Evolutionary conservation across 2,329 filamentous ascomycete genomes (phyloP), one percentile per base, ranked within the genome.

Genomic region (Scedosporium minutisporum): DNA sequence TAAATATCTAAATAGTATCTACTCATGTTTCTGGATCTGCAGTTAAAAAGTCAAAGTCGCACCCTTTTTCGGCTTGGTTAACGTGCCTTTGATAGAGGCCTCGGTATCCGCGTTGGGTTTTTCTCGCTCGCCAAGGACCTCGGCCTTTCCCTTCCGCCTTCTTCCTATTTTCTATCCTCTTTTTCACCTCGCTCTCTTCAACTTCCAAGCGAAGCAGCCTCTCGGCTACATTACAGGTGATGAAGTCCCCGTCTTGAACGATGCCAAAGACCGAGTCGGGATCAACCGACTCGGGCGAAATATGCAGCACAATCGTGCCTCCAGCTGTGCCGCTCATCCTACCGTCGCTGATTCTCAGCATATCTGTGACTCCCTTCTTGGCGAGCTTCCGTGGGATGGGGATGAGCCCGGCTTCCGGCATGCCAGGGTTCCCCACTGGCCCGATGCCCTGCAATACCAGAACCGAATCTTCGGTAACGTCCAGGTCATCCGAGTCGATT

Each of bases 371-470:
- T 7, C 89, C 89, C 1, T 86, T 86, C 0, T 88, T 86, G 0
- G 89, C 91, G 33, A 88, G 86, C 60, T 93, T 91, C 70, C 93
- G 89, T 16, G 96, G 86, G 25, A 84, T 83, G 0, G 81, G 81
- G 1, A 84, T 76, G 27, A 83, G 71, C 0, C 81, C 81, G 63
- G 95, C 91, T 74, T 97, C 93, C 1, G 92, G 93, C 93, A 97
- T 97, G 12, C 93, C 93, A 0, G 93, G 93, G 1, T 91, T 91
- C 21, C 92, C 92, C 61, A 95, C 90, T 0, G 92, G 93, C 0
- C 93, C 93, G 69, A 97, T 93, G 65, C 92, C 93, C 66, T 92
- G 87, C 27, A 97, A 86, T 3, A 97, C 86, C 0, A 96, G 79
- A 7, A 96, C 91, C 55, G 77, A 79, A 48, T 81, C 73, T 0